A percentile compares a stretch with the other conserved stretches of the same genome.
Conservation (phyloP, 768 basidiomycete genomes). For the Cystobasidium tubakii region DNA sequence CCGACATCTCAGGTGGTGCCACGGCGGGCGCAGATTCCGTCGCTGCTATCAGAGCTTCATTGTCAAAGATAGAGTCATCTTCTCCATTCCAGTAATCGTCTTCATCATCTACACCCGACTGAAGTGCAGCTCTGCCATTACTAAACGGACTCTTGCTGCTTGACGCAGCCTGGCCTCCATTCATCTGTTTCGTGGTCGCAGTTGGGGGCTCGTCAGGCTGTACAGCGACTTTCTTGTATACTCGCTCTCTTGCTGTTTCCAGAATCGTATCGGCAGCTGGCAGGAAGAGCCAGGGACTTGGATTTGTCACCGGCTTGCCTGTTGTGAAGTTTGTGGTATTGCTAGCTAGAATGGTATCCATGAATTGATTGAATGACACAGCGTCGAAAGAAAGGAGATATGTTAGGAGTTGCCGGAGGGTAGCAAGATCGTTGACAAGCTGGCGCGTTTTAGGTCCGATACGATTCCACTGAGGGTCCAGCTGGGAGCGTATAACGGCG, state of each 20-base stretch:
- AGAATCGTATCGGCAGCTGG: slow-evolving; percentile 86
- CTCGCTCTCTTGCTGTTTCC: slow-evolving; percentile 69
- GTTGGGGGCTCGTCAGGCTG: slow-evolving; percentile 43
- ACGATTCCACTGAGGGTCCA: slow-evolving; percentile 94
- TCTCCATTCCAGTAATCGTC: slow-evolving; percentile 37
- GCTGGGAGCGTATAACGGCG: slow-evolving; percentile 72
- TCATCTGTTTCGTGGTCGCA: too few relatives aligned
- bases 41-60: slow-evolving; percentile 13
- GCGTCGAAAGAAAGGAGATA: slow-evolving; percentile 86
- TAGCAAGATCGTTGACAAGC: slow-evolving; percentile 78
- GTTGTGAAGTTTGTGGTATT: slow-evolving; percentile 54
- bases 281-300: slow-evolving; percentile 83
- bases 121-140: neutral
- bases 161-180: slow-evolving; percentile 44
- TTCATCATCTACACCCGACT: slow-evolving; percentile 48
- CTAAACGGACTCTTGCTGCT: slow-evolving; percentile 44
- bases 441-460: slow-evolving; percentile 88
- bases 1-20: neutral
- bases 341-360: slow-evolving; percentile 75
- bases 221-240: slow-evolving; percentile 57
- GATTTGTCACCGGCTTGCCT: slow-evolving; percentile 61
- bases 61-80: slow-evolving; percentile 36
- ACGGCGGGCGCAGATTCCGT: neutral
- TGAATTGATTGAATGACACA: slow-evolving; percentile 80
- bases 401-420: slow-evolving; percentile 74